Percentiles rank a stretch among this genome's conserved stretches.
These are phyloP conservation scores for Claviceps humidiphila DNA, from an alignment of 2,329 filamentous ascomycete genomes.

Conservation along the genomic window DNA sequence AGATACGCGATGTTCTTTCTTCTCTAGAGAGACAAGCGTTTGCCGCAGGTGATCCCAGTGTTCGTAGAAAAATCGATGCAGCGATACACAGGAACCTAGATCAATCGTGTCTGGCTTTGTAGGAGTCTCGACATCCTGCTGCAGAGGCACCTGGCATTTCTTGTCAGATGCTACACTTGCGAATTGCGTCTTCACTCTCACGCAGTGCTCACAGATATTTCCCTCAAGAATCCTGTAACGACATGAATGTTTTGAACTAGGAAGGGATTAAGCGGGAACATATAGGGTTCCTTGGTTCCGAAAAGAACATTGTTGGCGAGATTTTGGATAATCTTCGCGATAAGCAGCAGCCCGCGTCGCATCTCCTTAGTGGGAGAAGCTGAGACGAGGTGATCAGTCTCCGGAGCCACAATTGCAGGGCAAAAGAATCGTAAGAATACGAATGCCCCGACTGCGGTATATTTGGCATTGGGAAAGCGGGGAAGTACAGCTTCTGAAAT, in stretches of 20 bases:
- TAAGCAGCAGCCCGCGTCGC: constrained; percentile 52
- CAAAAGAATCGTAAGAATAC: constrained; percentile 62
- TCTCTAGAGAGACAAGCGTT: constrained; percentile 46
- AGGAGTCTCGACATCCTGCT: constrained; percentile 25
- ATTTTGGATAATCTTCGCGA: constrained; percentile 60
- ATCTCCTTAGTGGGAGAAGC: constrained; percentile 53
- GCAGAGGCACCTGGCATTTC: constrained; percentile 30
- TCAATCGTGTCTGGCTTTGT: constrained; percentile 42
- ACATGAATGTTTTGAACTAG: constrained; percentile 54
- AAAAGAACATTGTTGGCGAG: constrained; percentile 60
- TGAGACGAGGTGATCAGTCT: constrained; percentile 51
- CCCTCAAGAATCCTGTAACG: constrained; percentile 52
- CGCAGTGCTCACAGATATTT: constrained; percentile 46
- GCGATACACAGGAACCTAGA: constrained; percentile 56
- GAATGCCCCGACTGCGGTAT: constrained; percentile 58
- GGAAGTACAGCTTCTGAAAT: constrained; percentile 51
- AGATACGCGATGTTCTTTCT: constrained; percentile 41
- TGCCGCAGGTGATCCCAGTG: constrained; percentile 59
- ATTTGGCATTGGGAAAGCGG: constrained; percentile 56
- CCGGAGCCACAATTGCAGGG: constrained; percentile 57
- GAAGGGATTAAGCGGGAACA: constrained; percentile 59
- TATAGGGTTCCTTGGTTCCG: constrained; percentile 58
- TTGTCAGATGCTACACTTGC: constrained; percentile 1
- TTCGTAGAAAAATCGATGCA: constrained; percentile 58
- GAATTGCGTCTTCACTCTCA: neutral